Evolutionary conservation across 108 stramenopile species (phyloP).

Genomic region (Skeletonema tropicum): DNA sequence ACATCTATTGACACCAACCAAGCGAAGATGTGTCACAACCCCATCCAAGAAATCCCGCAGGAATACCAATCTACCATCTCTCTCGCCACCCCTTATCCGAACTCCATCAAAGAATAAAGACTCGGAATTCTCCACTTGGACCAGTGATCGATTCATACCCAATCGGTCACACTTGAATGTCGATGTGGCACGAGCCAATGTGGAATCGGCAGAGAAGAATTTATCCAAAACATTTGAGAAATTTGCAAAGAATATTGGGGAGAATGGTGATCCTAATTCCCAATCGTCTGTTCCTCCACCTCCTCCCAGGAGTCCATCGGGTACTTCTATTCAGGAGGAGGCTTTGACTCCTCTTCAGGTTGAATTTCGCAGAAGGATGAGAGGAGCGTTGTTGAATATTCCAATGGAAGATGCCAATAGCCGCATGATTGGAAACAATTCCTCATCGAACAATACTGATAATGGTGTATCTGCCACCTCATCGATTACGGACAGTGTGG

Average conservation of each 20-base stretch:
- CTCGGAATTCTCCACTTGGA: slow-evolving; percentile 8
- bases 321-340: slow-evolving; percentile 10
- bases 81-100: slow-evolving; percentile 8
- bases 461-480: not conserved
- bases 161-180: slow-evolving; percentile 81
- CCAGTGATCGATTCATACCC: slow-evolving; percentile 86
- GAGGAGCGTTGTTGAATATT: slow-evolving; percentile 80
- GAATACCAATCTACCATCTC: not conserved
- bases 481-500: slow-evolving; percentile 16
- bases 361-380: slow-evolving; percentile 83
- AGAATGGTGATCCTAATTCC: slow-evolving; percentile 38
- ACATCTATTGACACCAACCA: slow-evolving; percentile 1
- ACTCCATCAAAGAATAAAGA: slow-evolving; percentile 6
- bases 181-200: slow-evolving; percentile 67
- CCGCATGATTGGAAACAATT: not conserved
- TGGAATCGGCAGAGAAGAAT: slow-evolving; percentile 65
- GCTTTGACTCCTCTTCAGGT: slow-evolving; percentile 74
- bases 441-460: not conserved
- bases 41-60: slow-evolving; percentile 17
- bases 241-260: slow-evolving; percentile 7
- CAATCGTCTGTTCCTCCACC: slow-evolving; percentile 1
- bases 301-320: slow-evolving; percentile 3
- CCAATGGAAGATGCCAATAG: slow-evolving; percentile 58
- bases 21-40: slow-evolving; percentile 25
- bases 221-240: slow-evolving; percentile 39